Conservation (phyloP, 495 filamentous ascomycete genomes). For the Niebla homalea region DNA sequence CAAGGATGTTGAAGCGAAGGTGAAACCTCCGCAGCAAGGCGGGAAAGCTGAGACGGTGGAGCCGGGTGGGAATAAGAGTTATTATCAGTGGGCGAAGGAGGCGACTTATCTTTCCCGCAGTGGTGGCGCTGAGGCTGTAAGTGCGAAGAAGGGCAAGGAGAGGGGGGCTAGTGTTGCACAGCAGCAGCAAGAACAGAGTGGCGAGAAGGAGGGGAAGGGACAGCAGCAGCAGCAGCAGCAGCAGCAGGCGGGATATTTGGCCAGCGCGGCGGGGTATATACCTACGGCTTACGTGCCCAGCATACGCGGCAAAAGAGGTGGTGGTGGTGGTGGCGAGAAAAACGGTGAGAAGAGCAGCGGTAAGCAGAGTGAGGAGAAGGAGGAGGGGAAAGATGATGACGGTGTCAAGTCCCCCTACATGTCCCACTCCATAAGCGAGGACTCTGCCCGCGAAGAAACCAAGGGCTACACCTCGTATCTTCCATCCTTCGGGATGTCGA, state of each 20-base stretch:
- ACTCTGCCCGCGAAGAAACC: conserved; percentile 1
- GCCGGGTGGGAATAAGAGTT: not conserved
- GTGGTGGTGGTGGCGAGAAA: not conserved
- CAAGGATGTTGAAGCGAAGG: not conserved
- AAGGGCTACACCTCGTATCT: conserved; percentile 10
- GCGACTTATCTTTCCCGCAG: not conserved
- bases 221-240: not conserved
- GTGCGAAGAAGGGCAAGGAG: conserved; percentile 3
- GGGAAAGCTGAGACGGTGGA: conserved; percentile 1
- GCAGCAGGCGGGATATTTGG: conserved; percentile 3
- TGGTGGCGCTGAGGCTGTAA: conserved; percentile 7
- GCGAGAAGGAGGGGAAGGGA: not conserved
- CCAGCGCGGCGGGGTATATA: conserved; percentile 14
- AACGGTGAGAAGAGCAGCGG: not conserved
- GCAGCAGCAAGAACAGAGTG: not conserved
- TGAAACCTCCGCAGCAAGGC: not conserved
- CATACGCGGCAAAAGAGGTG: not conserved
- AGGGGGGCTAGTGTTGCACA: not conserved
- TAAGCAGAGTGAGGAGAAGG: not conserved
- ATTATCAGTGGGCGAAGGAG: conserved; percentile 3
- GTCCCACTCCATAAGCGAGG: not conserved
- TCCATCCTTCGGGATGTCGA: conserved; percentile 7
- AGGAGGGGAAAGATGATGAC: not conserved
- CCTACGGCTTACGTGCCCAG: conserved; percentile 11
- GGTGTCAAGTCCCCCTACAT: not conserved